These are phyloP conservation scores for Hymenotorrendiella dingleyae DNA, from an alignment of 2,329 filamentous ascomycete species.

Conservation along the genomic window DNA sequence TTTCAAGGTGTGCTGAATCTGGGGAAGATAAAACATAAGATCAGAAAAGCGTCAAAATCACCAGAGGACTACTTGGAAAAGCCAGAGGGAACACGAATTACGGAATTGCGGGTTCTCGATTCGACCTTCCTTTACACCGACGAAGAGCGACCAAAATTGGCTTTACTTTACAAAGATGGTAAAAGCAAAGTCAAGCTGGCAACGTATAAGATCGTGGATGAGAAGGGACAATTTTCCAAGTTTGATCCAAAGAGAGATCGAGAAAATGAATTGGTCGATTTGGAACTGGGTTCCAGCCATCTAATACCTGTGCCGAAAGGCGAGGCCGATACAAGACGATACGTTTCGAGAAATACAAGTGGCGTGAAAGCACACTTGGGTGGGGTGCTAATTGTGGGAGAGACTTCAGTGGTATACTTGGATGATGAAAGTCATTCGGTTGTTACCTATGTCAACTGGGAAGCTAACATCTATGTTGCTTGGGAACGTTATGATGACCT, in stretches of 20 bases:
- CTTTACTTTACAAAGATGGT: slow-evolving; percentile 60
- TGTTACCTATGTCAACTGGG: slow-evolving; percentile 58
- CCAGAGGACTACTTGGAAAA: slow-evolving; percentile 53
- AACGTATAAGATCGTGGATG: slow-evolving; percentile 56
- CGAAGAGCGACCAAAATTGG: slow-evolving; percentile 51
- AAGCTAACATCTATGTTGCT: slow-evolving; percentile 81
- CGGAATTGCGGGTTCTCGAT: slow-evolving; percentile 61
- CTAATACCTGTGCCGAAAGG: slow-evolving; percentile 57
- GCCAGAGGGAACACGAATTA: slow-evolving; percentile 54
- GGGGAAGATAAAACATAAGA: slow-evolving; percentile 48
- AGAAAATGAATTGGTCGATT: slow-evolving; percentile 46
- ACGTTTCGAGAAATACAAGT: slow-evolving; percentile 48
- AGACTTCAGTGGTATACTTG: slow-evolving; percentile 79
- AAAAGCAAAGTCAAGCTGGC: slow-evolving; percentile 51
- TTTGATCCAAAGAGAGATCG: slow-evolving; percentile 52
- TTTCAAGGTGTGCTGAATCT: slow-evolving; percentile 64
- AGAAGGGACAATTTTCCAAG: slow-evolving; percentile 44
- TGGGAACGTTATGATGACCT: slow-evolving; percentile 82
- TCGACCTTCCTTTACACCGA: slow-evolving; percentile 58
- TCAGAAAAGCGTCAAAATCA: slow-evolving; percentile 42
- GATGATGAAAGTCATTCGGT: slow-evolving; percentile 68
- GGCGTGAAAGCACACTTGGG: slow-evolving; percentile 53
- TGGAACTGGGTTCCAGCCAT: slow-evolving; percentile 51
- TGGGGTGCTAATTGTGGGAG: slow-evolving; percentile 69
- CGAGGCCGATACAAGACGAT: slow-evolving; percentile 52